Evolutionary conservation across 2,329 filamentous ascomycete genomes (phyloP).

Genomic region (Mollisiaceae sp.): DNA sequence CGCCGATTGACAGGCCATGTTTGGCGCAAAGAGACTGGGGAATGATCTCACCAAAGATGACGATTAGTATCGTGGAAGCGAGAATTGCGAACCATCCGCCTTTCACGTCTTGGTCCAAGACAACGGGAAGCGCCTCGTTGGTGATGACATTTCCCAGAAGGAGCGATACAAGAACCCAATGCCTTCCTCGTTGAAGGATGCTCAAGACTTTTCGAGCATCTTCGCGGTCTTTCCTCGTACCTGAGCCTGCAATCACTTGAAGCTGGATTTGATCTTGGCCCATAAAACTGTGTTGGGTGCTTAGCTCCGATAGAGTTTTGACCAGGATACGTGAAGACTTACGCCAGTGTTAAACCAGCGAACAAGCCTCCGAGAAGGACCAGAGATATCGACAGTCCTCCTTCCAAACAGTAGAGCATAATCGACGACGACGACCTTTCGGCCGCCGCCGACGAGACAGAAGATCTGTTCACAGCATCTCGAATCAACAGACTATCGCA

Average conservation of each 20-base stretch:
- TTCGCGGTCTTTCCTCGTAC: slow-evolving; percentile 77
- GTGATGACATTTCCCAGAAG: slow-evolving; percentile 95
- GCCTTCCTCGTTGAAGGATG: slow-evolving; percentile 83
- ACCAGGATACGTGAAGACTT: slow-evolving; percentile 43
- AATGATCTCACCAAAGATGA: slow-evolving; percentile 95
- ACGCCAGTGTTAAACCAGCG: slow-evolving; percentile 88
- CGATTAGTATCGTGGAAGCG: slow-evolving; percentile 45
- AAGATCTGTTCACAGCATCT: slow-evolving; percentile 20
- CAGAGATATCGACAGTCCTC: slow-evolving; percentile 24
- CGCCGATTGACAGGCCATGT: slow-evolving; percentile 90
- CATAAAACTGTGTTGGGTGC: slow-evolving; percentile 38
- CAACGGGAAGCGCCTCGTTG: slow-evolving; percentile 92
- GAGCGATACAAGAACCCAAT: slow-evolving; percentile 94
- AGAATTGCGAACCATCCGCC: slow-evolving; percentile 71
- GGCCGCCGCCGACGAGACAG: slow-evolving; percentile 10
- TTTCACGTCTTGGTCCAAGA: slow-evolving; percentile 88
- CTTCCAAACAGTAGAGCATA: slow-evolving; percentile 22
- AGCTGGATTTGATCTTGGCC: slow-evolving; percentile 89
- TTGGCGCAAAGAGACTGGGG: slow-evolving; percentile 95
- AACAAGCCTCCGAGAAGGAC: slow-evolving; percentile 81
- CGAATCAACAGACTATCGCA: slow-evolving; percentile 13
- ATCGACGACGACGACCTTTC: slow-evolving; percentile 19
- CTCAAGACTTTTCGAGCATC: slow-evolving; percentile 81
- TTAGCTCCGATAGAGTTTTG: slow-evolving; percentile 6
- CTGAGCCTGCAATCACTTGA: slow-evolving; percentile 85